Evolutionary conservation across 176 grass and related monocot genomes (phyloP).

Genomic region (Paspalum vaginatum): DNA sequence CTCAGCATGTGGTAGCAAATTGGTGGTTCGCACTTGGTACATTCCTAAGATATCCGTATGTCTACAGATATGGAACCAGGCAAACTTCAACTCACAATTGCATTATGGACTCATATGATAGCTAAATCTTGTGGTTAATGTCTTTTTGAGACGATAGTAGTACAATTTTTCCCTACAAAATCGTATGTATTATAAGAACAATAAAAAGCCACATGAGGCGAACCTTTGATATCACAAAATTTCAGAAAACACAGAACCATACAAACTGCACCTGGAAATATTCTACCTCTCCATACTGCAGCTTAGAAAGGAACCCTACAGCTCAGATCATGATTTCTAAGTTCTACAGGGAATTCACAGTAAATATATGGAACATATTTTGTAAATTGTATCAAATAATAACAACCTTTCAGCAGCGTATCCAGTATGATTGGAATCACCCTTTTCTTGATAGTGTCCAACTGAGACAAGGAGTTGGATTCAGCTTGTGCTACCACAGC

Average conservation of each 20-base stretch:
- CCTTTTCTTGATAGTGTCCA: constrained; percentile 65
- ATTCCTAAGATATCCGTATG: not conserved
- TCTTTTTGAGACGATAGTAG: not conserved
- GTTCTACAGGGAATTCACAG: not conserved
- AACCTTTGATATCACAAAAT: not conserved
- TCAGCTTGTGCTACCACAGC: constrained; percentile 50
- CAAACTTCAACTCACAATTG: not conserved
- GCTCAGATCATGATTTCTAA: constrained; percentile 10
- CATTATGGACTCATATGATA: not conserved
- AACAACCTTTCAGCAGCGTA: constrained; percentile 74
- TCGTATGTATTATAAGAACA: constrained; percentile 13
- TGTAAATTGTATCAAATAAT: constrained; percentile 9
- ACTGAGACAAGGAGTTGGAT: constrained; percentile 41
- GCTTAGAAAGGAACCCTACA: constrained; percentile 29
- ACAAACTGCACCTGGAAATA: constrained; percentile 6
- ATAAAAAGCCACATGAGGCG: not conserved
- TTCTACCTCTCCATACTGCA: not conserved
- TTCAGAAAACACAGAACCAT: constrained; percentile 20
- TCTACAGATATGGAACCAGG: not conserved
- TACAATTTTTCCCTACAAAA: not conserved
- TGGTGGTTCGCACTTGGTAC: not conserved
- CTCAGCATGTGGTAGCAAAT: not conserved
- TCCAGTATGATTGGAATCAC: constrained; percentile 68
- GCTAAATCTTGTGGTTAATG: not conserved
- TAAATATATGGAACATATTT: constrained; percentile 10